Percentiles rank a stretch among this genome's conserved stretches.
These are phyloP conservation scores for Silene vulgaris DNA, from an alignment of 179 eudicot species.

Conservation along the genomic window DNA sequence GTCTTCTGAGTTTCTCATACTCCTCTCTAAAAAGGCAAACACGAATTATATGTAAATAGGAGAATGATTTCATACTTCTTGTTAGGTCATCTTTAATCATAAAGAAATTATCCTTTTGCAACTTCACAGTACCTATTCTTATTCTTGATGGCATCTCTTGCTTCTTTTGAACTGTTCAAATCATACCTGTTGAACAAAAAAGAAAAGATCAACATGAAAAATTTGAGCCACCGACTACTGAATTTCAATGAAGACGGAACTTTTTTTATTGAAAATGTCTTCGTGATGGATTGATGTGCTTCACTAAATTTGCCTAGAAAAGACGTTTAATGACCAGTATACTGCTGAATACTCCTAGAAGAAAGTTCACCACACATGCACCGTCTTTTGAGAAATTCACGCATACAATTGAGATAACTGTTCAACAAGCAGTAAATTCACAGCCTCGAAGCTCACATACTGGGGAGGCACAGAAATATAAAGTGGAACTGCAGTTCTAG, in stretches of 20 bases:
- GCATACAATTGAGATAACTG: not conserved
- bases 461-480: not conserved
- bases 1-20: conserved; percentile 69
- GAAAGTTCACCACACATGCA: not conserved
- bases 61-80: not conserved
- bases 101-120: not conserved
- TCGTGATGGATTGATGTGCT: not conserved
- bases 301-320: not conserved
- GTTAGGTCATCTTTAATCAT: not conserved
- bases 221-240: not conserved
- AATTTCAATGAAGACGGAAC: not conserved
- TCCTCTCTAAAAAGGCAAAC: conserved; percentile 49
- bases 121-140: conserved; percentile 48
- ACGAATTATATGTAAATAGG: conserved; percentile 1
- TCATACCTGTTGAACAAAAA: conserved; percentile 50
- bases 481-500: not conserved
- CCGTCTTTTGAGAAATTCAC: not conserved
- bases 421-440: not conserved
- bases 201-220: conserved; percentile 13
- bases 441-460: not conserved
- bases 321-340: not conserved
- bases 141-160: conserved; percentile 52
- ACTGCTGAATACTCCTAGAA: not conserved
- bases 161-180: conserved; percentile 62
- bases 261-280: not conserved